A percentile compares a stretch with the other conserved stretches of the same genome.
Evolutionary conservation across 306 rosid species (phyloP).

Genomic region (Styphnolobium japonicum): DNA sequence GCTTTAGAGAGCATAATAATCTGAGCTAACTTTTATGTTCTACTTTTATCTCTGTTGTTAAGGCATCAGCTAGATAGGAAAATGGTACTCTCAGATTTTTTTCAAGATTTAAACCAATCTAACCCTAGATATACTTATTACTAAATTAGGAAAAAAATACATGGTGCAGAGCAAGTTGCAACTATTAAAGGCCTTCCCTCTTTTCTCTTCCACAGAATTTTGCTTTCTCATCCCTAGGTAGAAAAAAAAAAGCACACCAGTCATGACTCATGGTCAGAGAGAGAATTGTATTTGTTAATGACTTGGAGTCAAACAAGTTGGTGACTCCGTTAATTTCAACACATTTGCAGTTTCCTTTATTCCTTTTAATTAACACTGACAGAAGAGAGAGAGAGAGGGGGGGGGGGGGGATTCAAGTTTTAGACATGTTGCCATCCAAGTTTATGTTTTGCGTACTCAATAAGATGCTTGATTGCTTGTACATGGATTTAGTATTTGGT

Average conservation of each 20-base stretch:
- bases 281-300: not conserved
- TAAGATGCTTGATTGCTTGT: too few relatives aligned
- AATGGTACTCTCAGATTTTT: too few relatives aligned
- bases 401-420: too few relatives aligned
- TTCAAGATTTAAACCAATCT: too few relatives aligned
- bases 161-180: slow-evolving; percentile 22
- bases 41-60: not conserved
- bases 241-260: too few relatives aligned
- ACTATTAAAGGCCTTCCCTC: not conserved
- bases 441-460: too few relatives aligned
- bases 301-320: not conserved
- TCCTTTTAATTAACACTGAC: not conserved
- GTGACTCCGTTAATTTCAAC: not conserved
- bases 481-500: too few relatives aligned
- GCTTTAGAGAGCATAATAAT: too few relatives aligned
- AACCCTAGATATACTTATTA: not conserved
- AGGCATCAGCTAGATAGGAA: not conserved
- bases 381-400: too few relatives aligned
- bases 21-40: not conserved
- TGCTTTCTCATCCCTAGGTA: not conserved
- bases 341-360: not conserved
- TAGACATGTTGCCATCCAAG: not conserved
- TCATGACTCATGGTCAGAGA: too few relatives aligned
- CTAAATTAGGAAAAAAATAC: not conserved
- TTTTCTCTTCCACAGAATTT: not conserved